These are phyloP conservation scores for Fusarium aywerte DNA, from an alignment of 2,329 filamentous ascomycete genomes.

Conservation along the genomic window DNA sequence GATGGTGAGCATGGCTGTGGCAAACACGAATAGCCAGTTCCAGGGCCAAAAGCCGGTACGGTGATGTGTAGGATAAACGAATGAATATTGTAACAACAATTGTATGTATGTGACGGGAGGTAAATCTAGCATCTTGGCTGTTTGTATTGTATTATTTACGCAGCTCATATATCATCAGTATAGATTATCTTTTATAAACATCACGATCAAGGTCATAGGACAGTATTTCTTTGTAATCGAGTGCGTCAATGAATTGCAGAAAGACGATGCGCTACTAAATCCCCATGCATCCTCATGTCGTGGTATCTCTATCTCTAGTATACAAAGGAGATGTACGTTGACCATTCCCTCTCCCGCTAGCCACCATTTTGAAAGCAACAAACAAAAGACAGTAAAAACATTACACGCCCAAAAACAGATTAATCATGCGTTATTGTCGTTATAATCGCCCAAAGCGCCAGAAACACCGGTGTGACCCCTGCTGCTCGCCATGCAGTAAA, in stretches of 20 bases:
- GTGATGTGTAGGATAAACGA: slow-evolving; percentile 33
- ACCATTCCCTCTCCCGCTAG: slow-evolving; percentile 18
- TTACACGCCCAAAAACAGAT: slow-evolving; percentile 26
- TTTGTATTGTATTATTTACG: slow-evolving; percentile 10
- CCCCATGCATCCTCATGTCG: slow-evolving; percentile 28
- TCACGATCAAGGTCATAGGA: background rate
- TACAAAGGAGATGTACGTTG: slow-evolving; percentile 41
- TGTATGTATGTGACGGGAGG: slow-evolving; percentile 38
- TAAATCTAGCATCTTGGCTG: slow-evolving; percentile 17
- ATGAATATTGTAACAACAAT: slow-evolving; percentile 41
- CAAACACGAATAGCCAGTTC: slow-evolving; percentile 36
- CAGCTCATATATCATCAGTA: slow-evolving; percentile 28
- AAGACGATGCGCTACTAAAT: slow-evolving; percentile 25
- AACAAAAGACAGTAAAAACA: slow-evolving; percentile 21
- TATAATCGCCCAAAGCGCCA: slow-evolving; percentile 34
- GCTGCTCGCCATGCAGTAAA: slow-evolving; percentile 41
- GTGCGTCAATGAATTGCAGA: slow-evolving; percentile 9
- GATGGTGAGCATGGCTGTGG: slow-evolving; percentile 52
- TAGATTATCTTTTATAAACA: slow-evolving; percentile 29
- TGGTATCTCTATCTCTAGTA: slow-evolving; percentile 48
- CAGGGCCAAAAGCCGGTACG: slow-evolving; percentile 24
- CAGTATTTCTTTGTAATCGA: background rate
- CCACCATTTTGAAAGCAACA: slow-evolving; percentile 35
- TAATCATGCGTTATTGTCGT: slow-evolving; percentile 39
- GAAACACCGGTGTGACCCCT: slow-evolving; percentile 30